phyloP scores from a whole-genome alignment of 306 rosid genomes.

The Vigna angularis region DNA sequence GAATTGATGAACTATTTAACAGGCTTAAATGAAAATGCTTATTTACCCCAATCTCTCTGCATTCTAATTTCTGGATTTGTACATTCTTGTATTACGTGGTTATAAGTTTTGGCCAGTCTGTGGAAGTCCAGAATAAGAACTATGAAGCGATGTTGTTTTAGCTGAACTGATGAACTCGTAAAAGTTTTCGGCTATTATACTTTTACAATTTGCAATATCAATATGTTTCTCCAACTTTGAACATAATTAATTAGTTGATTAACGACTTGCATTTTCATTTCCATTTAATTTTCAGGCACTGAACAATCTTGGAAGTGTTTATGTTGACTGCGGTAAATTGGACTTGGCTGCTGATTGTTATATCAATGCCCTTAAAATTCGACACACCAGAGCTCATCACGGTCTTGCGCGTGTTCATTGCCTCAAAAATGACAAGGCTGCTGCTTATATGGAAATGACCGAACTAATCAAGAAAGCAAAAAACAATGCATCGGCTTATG shows the following conservation, averaged over 20 bases:
- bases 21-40: conserved; percentile 10
- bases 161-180: conserved; percentile 1
- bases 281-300: conserved; percentile 70
- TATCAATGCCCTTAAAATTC: conserved; percentile 82
- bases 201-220: conserved; percentile 23
- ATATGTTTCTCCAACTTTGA: conserved; percentile 17
- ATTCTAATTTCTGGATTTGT: conserved; percentile 3
- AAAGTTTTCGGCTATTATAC: conserved; percentile 22
- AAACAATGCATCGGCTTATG: conserved; percentile 81
- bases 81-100: conserved; percentile 10
- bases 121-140: conserved; percentile 18
- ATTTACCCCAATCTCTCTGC: conserved; percentile 4
- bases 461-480: conserved; percentile 65
- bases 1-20: conserved; percentile 4
- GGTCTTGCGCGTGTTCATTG: conserved; percentile 94
- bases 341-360: conserved; percentile 92
- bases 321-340: conserved; percentile 70
- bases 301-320: conserved; percentile 94
- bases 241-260: conserved; percentile 12
- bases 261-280: conserved; percentile 10
- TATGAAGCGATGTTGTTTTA: conserved; percentile 30
- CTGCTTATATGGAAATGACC: conserved; percentile 89
- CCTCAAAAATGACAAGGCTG: conserved; percentile 67
- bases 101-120: conserved; percentile 18
- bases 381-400: conserved; percentile 93